Evolutionary conservation across 371 early-diverging fungal genomes (phyloP).

Genomic region (Mortierella sp.): DNA sequence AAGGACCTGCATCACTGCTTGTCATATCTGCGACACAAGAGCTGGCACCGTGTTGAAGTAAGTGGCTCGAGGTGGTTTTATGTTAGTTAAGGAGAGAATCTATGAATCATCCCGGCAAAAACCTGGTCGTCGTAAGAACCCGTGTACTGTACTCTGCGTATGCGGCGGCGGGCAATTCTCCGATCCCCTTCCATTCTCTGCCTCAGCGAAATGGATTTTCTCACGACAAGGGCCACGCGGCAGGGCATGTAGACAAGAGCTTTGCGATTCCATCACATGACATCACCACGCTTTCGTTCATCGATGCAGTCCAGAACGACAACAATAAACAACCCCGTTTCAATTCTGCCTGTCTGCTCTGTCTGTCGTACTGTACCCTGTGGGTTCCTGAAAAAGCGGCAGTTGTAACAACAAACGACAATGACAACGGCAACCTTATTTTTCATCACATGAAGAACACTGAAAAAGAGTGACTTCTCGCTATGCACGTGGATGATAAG

Average conservation of each 20-base stretch:
- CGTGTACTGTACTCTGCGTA: neutral
- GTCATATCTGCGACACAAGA: no score
- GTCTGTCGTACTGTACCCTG: no score
- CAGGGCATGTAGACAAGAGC: neutral
- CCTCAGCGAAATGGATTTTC: neutral
- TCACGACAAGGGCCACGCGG: conserved; percentile 4
- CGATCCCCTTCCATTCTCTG: neutral
- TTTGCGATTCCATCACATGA: neutral
- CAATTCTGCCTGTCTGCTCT: neutral
- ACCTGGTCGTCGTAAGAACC: neutral
- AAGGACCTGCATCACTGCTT: neutral
- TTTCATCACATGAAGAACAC: neutral
- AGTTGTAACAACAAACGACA: no score
- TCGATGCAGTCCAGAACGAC: neutral
- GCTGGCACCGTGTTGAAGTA: neutral
- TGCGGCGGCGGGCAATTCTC: neutral
- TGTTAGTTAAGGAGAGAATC: neutral
- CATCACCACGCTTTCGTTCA: neutral
- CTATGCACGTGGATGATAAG: conserved; percentile 10
- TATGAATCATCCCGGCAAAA: neutral
- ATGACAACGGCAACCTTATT: neutral
- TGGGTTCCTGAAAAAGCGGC: neutral
- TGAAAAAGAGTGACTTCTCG: neutral
- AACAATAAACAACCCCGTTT: neutral
- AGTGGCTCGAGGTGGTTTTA: neutral